phyloP scores from a whole-genome alignment of 768 basidiomycete genomes.

The Lepiota brunneoincarnata region DNA sequence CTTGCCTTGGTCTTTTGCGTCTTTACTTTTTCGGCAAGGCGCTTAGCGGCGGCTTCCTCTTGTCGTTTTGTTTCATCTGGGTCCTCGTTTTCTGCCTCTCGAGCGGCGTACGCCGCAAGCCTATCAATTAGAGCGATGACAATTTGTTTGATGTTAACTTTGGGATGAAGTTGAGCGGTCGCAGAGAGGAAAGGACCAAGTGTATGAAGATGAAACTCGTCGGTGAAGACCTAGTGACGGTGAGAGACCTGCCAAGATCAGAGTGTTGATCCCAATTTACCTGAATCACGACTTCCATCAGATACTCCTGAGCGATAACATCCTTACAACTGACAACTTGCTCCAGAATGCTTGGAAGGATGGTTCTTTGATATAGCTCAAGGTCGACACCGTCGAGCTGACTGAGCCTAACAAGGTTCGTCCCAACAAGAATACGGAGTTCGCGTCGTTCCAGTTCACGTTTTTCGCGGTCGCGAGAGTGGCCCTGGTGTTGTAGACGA shows the following conservation, averaged over 20 bases:
- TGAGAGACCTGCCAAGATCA: slow-evolving; percentile 3
- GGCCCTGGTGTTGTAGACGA: slow-evolving; percentile 95
- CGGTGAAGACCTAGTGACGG: slow-evolving; percentile 83
- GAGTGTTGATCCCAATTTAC: slow-evolving; percentile 33
- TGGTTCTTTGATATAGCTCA: slow-evolving; percentile 81
- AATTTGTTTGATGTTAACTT: slow-evolving; percentile 98
- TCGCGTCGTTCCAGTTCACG: slow-evolving; percentile 96
- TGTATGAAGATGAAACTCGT: slow-evolving; percentile 96
- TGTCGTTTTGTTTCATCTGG: slow-evolving; percentile 92
- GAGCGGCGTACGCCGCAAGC: slow-evolving; percentile 91
- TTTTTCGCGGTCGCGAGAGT: slow-evolving; percentile 95
- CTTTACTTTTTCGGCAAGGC: slow-evolving; percentile 86
- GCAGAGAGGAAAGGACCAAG: slow-evolving; percentile 96
- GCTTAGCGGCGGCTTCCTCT: slow-evolving; percentile 88
- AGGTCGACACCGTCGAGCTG: slow-evolving; percentile 97
- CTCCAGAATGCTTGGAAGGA: slow-evolving; percentile 91
- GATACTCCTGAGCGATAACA: slow-evolving; percentile 96
- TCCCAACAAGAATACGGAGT: slow-evolving; percentile 93
- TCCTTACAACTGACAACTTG: slow-evolving; percentile 99
- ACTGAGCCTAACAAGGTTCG: slow-evolving; percentile 92
- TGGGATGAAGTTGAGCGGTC: slow-evolving; percentile 93
- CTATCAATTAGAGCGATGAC: slow-evolving; percentile 98
- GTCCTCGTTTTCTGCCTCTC: slow-evolving; percentile 95
- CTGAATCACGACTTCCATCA: slow-evolving; percentile 99
- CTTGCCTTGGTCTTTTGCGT: slow-evolving; percentile 63